These are phyloP conservation scores for Penicillium sp. DNA, from an alignment of 2,329 filamentous ascomycete species.

Conservation along the genomic window DNA sequence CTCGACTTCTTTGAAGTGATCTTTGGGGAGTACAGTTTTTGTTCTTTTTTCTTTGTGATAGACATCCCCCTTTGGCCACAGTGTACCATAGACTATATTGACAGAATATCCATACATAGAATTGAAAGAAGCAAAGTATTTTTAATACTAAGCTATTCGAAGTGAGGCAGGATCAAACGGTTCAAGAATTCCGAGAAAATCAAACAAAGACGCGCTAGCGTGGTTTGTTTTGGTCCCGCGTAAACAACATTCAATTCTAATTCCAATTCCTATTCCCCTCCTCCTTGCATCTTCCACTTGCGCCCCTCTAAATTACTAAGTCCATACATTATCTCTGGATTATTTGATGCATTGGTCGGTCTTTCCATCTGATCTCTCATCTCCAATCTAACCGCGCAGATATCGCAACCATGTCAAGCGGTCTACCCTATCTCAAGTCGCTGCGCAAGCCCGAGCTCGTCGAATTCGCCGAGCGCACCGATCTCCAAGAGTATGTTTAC, in stretches of 20 bases:
- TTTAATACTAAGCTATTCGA: neutral
- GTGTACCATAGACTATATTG: conserved; percentile 17
- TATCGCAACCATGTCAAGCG: conserved; percentile 53
- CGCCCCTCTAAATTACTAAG: conserved; percentile 4
- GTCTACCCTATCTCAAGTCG: conserved; percentile 67
- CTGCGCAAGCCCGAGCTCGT: conserved; percentile 78
- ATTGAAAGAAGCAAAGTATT: neutral
- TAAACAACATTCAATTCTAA: conserved; percentile 25
- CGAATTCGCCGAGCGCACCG: conserved; percentile 66
- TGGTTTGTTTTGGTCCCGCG: conserved; percentile 28
- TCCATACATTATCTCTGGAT: conserved; percentile 3
- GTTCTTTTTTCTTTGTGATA: conserved; percentile 13
- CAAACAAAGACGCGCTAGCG: conserved; percentile 22
- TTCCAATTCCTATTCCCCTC: conserved; percentile 14
- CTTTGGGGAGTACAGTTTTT: conserved; percentile 8
- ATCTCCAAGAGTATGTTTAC: conserved; percentile 64
- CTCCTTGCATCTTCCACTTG: conserved; percentile 16
- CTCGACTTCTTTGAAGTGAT: conserved; percentile 8
- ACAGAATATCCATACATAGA: neutral
- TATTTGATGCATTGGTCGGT: conserved; percentile 15
- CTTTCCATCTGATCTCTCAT: conserved; percentile 1
- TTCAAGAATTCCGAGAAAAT: neutral
- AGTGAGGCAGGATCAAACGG: neutral
- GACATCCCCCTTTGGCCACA: conserved; percentile 11
- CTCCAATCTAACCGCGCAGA: conserved; percentile 2